These are phyloP conservation scores for Trichothecium sympodiale DNA, from an alignment of 2,329 filamentous ascomycete genomes.

Conservation along the genomic window DNA sequence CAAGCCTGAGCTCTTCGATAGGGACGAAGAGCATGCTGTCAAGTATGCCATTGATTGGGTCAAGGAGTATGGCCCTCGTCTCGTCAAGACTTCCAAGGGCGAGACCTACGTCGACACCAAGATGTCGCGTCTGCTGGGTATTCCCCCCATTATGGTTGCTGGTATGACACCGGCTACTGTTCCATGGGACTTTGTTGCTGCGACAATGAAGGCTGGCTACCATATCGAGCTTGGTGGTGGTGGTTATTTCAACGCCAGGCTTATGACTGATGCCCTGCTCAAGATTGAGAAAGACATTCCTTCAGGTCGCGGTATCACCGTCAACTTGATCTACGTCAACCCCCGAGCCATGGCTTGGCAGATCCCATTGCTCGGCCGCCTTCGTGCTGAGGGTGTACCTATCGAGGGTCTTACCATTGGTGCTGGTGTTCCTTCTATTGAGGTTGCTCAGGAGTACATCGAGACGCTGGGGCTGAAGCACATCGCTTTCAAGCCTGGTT, in stretches of 20 bases:
- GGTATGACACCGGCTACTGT: conserved; percentile 91
- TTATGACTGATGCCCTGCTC: conserved; percentile 69
- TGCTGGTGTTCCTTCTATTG: conserved; percentile 85
- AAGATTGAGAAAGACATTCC: conserved; percentile 82
- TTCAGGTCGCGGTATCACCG: conserved; percentile 73
- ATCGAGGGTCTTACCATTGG: conserved; percentile 90
- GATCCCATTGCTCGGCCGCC: conserved; percentile 69
- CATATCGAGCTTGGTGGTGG: conserved; percentile 84
- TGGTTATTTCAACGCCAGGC: conserved; percentile 75
- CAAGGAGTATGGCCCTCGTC: conserved; percentile 85
- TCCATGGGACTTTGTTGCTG: conserved; percentile 82
- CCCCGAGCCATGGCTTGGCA: conserved; percentile 88
- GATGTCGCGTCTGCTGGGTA: conserved; percentile 77
- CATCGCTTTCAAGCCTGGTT: conserved; percentile 90
- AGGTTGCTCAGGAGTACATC: conserved; percentile 89
- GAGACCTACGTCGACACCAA: conserved; percentile 93
- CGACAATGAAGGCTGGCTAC: conserved; percentile 92
- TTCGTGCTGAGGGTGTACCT: conserved; percentile 75
- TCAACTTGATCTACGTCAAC: conserved; percentile 88
- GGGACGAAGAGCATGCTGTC: conserved; percentile 87
- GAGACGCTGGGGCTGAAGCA: conserved; percentile 86
- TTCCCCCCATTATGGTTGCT: conserved; percentile 81
- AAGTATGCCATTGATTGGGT: conserved; percentile 97
- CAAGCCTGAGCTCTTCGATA: conserved; percentile 95
- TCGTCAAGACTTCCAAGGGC: conserved; percentile 81